Conservation (phyloP, 1,284 basidiomycete genomes). For the Trichosporon asahii region DNA sequence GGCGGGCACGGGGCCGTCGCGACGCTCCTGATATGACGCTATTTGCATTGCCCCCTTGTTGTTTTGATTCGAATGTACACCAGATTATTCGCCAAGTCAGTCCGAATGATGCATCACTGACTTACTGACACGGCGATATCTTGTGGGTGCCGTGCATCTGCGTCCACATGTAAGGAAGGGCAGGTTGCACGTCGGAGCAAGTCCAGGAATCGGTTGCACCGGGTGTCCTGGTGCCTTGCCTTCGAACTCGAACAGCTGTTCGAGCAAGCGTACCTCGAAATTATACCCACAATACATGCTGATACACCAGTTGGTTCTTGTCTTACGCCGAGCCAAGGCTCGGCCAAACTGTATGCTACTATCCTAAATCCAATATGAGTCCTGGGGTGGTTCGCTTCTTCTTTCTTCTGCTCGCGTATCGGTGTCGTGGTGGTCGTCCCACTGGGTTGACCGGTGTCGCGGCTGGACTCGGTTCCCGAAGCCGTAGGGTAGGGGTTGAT, state of each 20-base stretch:
- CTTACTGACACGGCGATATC: too few species aligned
- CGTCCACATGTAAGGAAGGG: too few species aligned
- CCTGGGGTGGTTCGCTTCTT: neutral
- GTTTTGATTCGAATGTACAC: neutral
- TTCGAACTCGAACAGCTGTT: too few species aligned
- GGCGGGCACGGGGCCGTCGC: neutral
- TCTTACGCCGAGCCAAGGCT: neutral
- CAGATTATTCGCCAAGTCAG: neutral
- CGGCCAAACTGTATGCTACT: neutral
- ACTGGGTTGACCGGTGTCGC: too few species aligned
- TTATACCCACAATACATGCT: constrained; percentile 11
- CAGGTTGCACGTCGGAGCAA: too few species aligned
- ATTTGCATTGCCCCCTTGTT: neutral
- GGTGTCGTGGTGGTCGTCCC: neutral
- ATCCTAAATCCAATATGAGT: neutral
- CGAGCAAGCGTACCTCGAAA: neutral
- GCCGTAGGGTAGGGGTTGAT: too few species aligned
- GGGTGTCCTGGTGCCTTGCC: too few species aligned
- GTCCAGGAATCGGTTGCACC: too few species aligned
- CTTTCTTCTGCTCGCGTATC: neutral
- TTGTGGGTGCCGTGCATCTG: too few species aligned
- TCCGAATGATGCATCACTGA: too few species aligned
- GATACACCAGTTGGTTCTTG: neutral
- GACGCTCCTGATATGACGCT: neutral
- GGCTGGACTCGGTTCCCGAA: too few species aligned